Percentiles rank a stretch among this genome's conserved stretches.
phyloP scores from a whole-genome alignment of 495 filamentous ascomycete species.

The Cercophora scortea region DNA sequence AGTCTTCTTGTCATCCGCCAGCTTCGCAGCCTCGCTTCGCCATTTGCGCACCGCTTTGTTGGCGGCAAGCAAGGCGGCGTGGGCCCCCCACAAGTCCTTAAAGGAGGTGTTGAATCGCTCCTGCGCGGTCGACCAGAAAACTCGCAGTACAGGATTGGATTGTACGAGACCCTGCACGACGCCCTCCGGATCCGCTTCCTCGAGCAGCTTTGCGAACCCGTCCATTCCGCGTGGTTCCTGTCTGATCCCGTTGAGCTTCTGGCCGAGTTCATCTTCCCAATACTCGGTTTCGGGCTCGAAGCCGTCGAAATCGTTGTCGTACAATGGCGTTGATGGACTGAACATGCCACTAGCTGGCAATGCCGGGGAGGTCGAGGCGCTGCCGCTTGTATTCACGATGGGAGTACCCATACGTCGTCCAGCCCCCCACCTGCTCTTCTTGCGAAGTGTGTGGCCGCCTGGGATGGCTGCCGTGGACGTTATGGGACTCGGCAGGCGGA shows the following conservation, averaged over 20 bases:
- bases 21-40: background rate
- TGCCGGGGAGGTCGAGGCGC: no score
- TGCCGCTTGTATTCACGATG: no score
- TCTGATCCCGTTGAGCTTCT: no score
- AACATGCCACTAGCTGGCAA: no score
- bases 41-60: background rate
- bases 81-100: background rate
- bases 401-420: no score
- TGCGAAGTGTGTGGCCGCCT: no score
- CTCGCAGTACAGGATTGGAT: background rate
- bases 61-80: background rate
- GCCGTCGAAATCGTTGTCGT: background rate
- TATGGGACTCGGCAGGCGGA: no score
- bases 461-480: no score
- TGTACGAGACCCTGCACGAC: background rate
- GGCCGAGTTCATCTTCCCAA: background rate
- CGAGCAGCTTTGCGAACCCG: background rate
- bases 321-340: background rate
- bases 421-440: no score
- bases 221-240: no score
- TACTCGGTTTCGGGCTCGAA: background rate
- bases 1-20: background rate
- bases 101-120: background rate
- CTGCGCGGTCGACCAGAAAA: background rate
- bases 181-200: background rate